Conservation (phyloP, 2,329 filamentous ascomycete species). For the Fusarium sp. region DNA sequence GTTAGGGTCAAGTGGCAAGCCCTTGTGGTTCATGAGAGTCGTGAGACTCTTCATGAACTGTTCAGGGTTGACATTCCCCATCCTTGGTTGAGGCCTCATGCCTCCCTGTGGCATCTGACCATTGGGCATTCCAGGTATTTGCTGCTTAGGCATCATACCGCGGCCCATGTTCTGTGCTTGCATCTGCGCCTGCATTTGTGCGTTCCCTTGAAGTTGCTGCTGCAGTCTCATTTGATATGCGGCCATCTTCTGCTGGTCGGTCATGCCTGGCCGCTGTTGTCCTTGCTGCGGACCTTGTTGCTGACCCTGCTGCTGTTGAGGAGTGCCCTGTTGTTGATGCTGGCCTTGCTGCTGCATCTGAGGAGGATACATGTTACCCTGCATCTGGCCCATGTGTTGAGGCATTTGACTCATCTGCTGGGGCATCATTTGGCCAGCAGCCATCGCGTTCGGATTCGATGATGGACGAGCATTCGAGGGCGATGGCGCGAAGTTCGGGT, state of each 20-base stretch:
- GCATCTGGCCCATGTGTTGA: conserved; percentile 58
- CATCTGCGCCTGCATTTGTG: conserved; percentile 62
- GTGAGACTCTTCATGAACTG: conserved; percentile 78
- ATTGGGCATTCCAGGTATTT: conserved; percentile 59
- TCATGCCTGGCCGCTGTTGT: conserved; percentile 40
- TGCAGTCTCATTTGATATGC: conserved; percentile 86
- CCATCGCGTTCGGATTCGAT: conserved; percentile 62
- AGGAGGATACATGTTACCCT: conserved; percentile 52
- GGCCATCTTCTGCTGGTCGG: conserved; percentile 77
- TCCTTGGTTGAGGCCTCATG: conserved; percentile 60
- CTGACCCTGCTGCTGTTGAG: conserved; percentile 52
- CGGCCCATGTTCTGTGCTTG: conserved; percentile 56
- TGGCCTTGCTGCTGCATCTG: conserved; percentile 57
- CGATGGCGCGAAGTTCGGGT: conserved; percentile 65
- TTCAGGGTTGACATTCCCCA: conserved; percentile 63
- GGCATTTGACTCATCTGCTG: conserved; percentile 59
- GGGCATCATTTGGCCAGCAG: conserved; percentile 61
- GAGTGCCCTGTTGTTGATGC: conserved; percentile 47
- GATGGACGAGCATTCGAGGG: conserved; percentile 64
- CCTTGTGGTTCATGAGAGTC: conserved; percentile 77
- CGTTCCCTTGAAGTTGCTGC: conserved; percentile 69
- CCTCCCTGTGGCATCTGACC: conserved; percentile 62
- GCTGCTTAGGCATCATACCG: conserved; percentile 63
- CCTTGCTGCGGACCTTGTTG: conserved; percentile 47
- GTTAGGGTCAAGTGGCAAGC: conserved; percentile 75